phyloP scores from a whole-genome alignment of 2,329 filamentous ascomycete genomes.

The Fusarium coicis region DNA sequence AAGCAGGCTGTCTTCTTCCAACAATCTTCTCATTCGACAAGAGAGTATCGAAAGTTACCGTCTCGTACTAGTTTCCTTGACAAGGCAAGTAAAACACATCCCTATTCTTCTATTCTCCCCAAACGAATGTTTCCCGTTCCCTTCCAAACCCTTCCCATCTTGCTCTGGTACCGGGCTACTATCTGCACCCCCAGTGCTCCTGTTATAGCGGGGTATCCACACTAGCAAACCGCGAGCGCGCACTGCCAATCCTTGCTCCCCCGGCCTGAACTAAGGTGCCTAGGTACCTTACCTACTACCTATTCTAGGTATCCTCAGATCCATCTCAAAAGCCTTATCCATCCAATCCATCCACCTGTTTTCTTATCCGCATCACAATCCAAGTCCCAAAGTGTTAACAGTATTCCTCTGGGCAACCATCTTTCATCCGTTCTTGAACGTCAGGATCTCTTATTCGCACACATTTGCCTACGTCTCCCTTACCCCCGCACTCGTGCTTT shows the following conservation, averaged over 20 bases:
- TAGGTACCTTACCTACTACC: background rate
- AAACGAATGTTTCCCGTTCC: background rate
- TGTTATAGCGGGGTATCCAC: slow-evolving; percentile 50
- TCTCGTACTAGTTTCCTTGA: no score
- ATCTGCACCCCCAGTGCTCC: slow-evolving; percentile 35
- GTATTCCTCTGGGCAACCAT: slow-evolving; percentile 23
- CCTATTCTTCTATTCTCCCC: background rate
- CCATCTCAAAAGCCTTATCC: slow-evolving; percentile 38
- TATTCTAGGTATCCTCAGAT: slow-evolving; percentile 29
- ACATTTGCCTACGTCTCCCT: slow-evolving; percentile 17
- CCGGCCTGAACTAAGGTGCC: slow-evolving; percentile 13
- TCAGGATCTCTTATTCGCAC: slow-evolving; percentile 19
- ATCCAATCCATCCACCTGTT: slow-evolving; percentile 26
- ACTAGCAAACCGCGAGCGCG: slow-evolving; percentile 48
- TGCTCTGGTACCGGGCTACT: slow-evolving; percentile 15
- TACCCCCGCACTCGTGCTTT: slow-evolving; percentile 7
- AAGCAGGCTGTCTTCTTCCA: background rate
- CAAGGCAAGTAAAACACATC: background rate
- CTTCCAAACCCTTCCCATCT: background rate
- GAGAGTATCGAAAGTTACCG: background rate
- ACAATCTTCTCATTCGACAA: background rate
- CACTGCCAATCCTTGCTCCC: slow-evolving; percentile 49
- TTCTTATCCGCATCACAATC: slow-evolving; percentile 39
- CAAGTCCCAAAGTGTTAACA: slow-evolving; percentile 30
- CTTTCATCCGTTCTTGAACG: slow-evolving; percentile 11